phyloP scores from a whole-genome alignment of 306 rosid genomes.

The Dicorynia guianensis region DNA sequence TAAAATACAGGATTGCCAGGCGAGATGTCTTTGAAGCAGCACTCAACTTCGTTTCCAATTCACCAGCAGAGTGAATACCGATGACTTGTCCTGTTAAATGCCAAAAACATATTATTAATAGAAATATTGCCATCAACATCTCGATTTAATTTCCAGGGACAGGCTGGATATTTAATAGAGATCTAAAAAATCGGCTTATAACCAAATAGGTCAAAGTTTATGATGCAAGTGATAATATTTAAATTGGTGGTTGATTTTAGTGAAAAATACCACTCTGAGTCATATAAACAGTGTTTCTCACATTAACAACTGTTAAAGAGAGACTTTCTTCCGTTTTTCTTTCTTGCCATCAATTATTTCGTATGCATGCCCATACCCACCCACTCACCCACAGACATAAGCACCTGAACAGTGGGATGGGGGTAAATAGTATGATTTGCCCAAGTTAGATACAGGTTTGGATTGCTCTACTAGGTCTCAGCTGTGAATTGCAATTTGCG shows the following conservation, averaged over 20 bases:
- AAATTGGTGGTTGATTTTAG: too few relatives aligned
- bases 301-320: neutral
- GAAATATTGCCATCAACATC: conserved; percentile 4
- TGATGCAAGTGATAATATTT: too few relatives aligned
- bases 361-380: neutral
- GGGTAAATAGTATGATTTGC: neutral
- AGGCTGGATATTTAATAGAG: conserved; percentile 2
- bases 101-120: conserved; percentile 17
- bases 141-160: conserved; percentile 7
- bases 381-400: neutral
- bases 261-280: too few relatives aligned
- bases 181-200: conserved; percentile 22
- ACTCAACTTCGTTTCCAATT: conserved; percentile 63
- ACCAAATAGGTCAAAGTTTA: neutral
- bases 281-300: neutral
- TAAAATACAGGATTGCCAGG: conserved; percentile 74
- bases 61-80: conserved; percentile 62
- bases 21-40: conserved; percentile 80
- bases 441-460: neutral
- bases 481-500: neutral
- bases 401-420: neutral
- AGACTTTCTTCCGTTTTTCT: neutral
- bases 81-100: conserved; percentile 70
- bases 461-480: neutral
- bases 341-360: neutral